Evolutionary conservation across 139 green algal genomes (phyloP).

Genomic region (Chlorella vulgaris): DNA sequence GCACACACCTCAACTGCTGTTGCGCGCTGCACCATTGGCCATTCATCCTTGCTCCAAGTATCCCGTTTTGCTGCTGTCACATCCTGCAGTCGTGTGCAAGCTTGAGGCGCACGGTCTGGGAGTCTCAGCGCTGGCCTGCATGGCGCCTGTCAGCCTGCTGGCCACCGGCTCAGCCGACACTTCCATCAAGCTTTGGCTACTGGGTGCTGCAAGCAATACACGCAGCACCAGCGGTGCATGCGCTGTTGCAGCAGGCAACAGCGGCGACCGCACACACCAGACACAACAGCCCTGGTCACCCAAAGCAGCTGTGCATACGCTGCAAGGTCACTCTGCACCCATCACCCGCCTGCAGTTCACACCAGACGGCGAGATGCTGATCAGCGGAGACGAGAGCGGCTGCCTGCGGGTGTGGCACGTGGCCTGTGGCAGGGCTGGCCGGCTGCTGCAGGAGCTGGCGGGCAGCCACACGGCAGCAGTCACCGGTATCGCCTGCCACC

Average conservation of each 20-base stretch:
- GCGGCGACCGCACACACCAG: not conserved
- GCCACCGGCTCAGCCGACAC: constrained; percentile 22
- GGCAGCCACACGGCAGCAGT: not conserved
- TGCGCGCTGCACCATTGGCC: too few species aligned
- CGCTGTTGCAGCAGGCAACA: too few species aligned
- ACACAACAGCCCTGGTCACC: not conserved
- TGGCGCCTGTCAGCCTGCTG: not conserved
- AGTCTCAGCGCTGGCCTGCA: not conserved
- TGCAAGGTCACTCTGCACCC: constrained; percentile 11
- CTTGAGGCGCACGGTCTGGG: constrained; percentile 3
- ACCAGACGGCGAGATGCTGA: constrained; percentile 23
- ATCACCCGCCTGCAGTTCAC: constrained; percentile 11
- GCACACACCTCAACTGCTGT: not conserved
- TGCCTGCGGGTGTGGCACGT: constrained; percentile 30
- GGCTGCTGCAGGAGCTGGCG: constrained; percentile 16
- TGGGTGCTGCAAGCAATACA: not conserved
- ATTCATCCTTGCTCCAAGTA: too few species aligned
- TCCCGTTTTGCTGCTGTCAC: too few species aligned
- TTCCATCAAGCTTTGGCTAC: constrained; percentile 23
- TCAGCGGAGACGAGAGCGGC: constrained; percentile 14
- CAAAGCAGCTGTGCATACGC: not conserved
- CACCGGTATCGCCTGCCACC: constrained; percentile 15
- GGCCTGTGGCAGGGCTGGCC: not conserved
- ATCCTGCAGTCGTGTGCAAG: constrained; percentile 5
- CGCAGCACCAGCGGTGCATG: too few species aligned